Conservation (phyloP, 768 basidiomycete genomes). For the Termitomyces sp. region DNA sequence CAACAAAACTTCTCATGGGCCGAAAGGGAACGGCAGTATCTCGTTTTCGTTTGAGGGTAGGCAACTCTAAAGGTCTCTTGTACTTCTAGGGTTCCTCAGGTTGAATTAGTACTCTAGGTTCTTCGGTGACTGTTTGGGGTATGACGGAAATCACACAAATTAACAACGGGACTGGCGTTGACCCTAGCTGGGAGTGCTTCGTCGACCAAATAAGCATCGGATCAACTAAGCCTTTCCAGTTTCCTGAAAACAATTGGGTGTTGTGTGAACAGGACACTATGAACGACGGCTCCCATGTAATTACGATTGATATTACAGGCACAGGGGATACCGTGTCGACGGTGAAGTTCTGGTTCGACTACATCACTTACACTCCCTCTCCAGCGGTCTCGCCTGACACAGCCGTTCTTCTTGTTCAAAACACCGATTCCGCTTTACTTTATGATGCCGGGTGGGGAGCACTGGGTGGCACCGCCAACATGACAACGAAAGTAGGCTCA, state of each 20-base stretch:
- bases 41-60: slow-evolving; percentile 28
- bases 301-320: slow-evolving; percentile 19
- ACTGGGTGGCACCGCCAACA: slow-evolving; percentile 3
- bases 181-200: slow-evolving; percentile 24
- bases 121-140: slow-evolving; percentile 16
- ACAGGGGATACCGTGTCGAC: slow-evolving; percentile 19
- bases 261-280: slow-evolving; percentile 17
- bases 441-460: slow-evolving; percentile 1
- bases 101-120: background rate
- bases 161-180: slow-evolving; percentile 5
- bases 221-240: slow-evolving; percentile 1
- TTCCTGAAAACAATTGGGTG: slow-evolving; percentile 16
- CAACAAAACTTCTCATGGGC: slow-evolving; percentile 26
- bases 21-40: slow-evolving; percentile 22
- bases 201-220: slow-evolving; percentile 20
- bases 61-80: background rate
- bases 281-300: slow-evolving; percentile 18
- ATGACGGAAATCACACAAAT: slow-evolving; percentile 13
- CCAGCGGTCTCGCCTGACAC: background rate
- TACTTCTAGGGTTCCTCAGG: background rate
- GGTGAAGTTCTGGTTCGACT: slow-evolving; percentile 31
- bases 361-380: slow-evolving; percentile 22
- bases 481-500: slow-evolving; percentile 4
- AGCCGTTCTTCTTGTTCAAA: slow-evolving; percentile 4
- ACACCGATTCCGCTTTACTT: background rate